Evolutionary conservation across 2,329 filamentous ascomycete species (phyloP).

Genomic region (Penicillium brevicompactum): DNA sequence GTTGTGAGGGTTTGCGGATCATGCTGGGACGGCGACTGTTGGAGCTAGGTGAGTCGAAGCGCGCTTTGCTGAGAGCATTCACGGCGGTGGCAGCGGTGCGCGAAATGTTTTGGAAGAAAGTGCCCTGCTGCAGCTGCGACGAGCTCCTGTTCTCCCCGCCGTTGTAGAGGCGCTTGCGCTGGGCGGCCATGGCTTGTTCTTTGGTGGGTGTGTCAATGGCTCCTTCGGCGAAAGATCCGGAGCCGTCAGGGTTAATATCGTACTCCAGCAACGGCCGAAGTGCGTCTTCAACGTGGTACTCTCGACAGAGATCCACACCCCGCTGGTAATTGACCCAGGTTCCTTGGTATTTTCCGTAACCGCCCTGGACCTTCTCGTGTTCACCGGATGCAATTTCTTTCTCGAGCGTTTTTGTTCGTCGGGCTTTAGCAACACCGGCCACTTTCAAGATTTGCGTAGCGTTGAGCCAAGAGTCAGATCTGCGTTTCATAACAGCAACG

Average conservation of each 20-base stretch:
- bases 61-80: slow-evolving; percentile 93
- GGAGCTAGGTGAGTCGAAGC: slow-evolving; percentile 79
- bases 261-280: slow-evolving; percentile 53
- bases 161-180: slow-evolving; percentile 89
- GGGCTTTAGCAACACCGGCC: slow-evolving; percentile 94
- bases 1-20: slow-evolving; percentile 70
- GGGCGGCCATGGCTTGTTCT: slow-evolving; percentile 96
- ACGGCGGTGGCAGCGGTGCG: slow-evolving; percentile 90
- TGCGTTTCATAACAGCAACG: slow-evolving; percentile 91
- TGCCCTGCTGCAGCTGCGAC: slow-evolving; percentile 68
- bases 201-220: slow-evolving; percentile 94
- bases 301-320: slow-evolving; percentile 86
- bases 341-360: slow-evolving; percentile 98
- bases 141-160: slow-evolving; percentile 68
- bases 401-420: slow-evolving; percentile 95
- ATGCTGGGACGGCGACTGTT: slow-evolving; percentile 68
- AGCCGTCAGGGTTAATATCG: slow-evolving; percentile 54
- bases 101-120: slow-evolving; percentile 97
- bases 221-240: slow-evolving; percentile 69
- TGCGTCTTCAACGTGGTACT: slow-evolving; percentile 59
- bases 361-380: slow-evolving; percentile 97
- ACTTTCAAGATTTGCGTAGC: slow-evolving; percentile 98
- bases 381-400: slow-evolving; percentile 96
- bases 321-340: slow-evolving; percentile 97
- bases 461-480: slow-evolving; percentile 94